Conservation (phyloP, 2,329 filamentous ascomycete genomes). For the Hortaea sp. region DNA sequence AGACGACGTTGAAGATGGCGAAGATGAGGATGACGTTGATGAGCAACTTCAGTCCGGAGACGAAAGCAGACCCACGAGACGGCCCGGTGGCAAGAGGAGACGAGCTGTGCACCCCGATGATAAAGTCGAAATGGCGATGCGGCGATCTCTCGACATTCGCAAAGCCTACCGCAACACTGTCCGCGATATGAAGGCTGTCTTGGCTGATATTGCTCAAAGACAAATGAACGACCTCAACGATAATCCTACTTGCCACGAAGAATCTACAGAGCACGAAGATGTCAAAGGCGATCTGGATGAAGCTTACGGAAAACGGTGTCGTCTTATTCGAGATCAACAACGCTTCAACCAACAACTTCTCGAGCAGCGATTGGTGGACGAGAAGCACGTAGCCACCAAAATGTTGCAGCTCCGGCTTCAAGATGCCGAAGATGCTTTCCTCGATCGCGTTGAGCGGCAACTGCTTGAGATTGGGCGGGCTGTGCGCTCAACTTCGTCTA, state of each 20-base stretch:
- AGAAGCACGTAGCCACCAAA: conserved; percentile 28
- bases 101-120: conserved; percentile 38
- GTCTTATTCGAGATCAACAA: conserved; percentile 28
- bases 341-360: conserved; percentile 29
- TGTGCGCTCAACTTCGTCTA: conserved; percentile 7
- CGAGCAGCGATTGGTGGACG: conserved; percentile 24
- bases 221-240: conserved; percentile 48
- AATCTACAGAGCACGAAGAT: conserved; percentile 41
- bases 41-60: conserved; percentile 10
- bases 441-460: conserved; percentile 21
- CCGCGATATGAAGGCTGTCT: conserved; percentile 51
- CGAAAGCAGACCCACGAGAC: conserved; percentile 9
- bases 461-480: conserved; percentile 18
- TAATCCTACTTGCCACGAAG: conserved; percentile 43
- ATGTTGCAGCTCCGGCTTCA: conserved; percentile 24
- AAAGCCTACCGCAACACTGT: conserved; percentile 54
- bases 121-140: conserved; percentile 36
- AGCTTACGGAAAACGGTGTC: conserved; percentile 32
- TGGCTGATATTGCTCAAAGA: conserved; percentile 56
- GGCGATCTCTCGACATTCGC: conserved; percentile 56
- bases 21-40: conserved; percentile 17
- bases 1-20: conserved; percentile 15
- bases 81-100: conserved; percentile 28
- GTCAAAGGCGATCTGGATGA: conserved; percentile 44
- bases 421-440: conserved; percentile 16